Evolutionary conservation across 148 eudicot species (phyloP).

Genomic region (Hydrangea macrophylla): DNA sequence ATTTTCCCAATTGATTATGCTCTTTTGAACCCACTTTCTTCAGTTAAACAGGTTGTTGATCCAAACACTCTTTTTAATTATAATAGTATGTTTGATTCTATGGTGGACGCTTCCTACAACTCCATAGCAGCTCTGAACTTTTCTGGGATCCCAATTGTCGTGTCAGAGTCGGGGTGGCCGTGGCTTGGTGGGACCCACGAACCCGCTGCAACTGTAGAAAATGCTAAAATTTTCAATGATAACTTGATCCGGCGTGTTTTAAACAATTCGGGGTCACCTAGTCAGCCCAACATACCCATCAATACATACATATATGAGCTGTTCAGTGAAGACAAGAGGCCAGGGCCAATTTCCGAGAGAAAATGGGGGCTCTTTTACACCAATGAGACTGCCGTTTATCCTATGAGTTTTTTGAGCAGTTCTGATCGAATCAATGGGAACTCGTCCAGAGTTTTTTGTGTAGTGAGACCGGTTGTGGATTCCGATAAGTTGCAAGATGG

Average conservation of each 20-base stretch:
- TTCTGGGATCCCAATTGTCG: conserved; percentile 72
- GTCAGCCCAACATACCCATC: conserved; percentile 65
- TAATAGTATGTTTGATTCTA: conserved; percentile 89
- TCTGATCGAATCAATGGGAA: conserved; percentile 37
- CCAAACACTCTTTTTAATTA: conserved; percentile 85
- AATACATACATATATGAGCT: conserved; percentile 84
- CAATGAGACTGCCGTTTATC: conserved; percentile 76
- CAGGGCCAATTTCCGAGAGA: conserved; percentile 73
- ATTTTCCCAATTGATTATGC: conserved; percentile 89
- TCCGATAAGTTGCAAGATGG: conserved; percentile 54
- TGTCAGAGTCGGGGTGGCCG: conserved; percentile 97
- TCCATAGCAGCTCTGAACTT: conserved; percentile 64
- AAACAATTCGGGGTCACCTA: conserved; percentile 87
- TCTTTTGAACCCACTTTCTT: conserved; percentile 63
- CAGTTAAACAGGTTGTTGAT: conserved; percentile 88
- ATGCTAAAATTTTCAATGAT: conserved; percentile 69
- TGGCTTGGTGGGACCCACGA: conserved; percentile 71
- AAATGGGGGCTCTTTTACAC: conserved; percentile 70
- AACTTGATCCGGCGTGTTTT: conserved; percentile 71
- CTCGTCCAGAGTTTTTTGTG: conserved; percentile 59
- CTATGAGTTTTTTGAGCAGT: conserved; percentile 44
- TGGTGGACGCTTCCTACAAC: conserved; percentile 91
- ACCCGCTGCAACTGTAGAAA: conserved; percentile 66
- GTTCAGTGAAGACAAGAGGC: conserved; percentile 75
- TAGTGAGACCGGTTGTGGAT: conserved; percentile 63